Base-by-base conservation (phyloP, 2,329 filamentous ascomycete genomes). In the Phialocephala sp. region DNA sequence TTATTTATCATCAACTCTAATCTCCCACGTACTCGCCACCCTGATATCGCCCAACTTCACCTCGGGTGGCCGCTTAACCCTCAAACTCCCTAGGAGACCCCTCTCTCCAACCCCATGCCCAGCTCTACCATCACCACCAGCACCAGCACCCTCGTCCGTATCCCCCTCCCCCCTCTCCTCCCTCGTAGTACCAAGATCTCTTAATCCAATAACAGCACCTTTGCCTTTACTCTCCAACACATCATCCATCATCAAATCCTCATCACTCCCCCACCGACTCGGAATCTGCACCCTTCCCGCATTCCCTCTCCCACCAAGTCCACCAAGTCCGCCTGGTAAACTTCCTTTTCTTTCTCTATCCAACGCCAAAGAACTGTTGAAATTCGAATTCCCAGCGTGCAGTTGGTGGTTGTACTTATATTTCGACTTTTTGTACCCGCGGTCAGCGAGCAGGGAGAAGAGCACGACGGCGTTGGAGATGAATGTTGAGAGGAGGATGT, bases 401-500 rank as follows among this genome's bases (percentile, higher is more conserved):
- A 56, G 50, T 84, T 83, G 45, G 50, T 45, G 50, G 12, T 39
- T 45, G 47, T 32, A 39, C 50, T 69, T 89, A 79, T 91, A 97
- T 76, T 93, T 96, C 60, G 85, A 84, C 79, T 95, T 97, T 82
- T 98, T 98, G 60, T 93, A 82, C 32, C 94, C 95, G 60, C 92
- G 87, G 75, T 97, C 94, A 15, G 94, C 87, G 36, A 97, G 88
- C 72, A 98, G 97, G 0, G 93, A 97, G 15, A 93, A 93, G 11
- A 98, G 86, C 0, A 97, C 92, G 22, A 97, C 84, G 8, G 91
- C 89, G 75, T 98, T 99, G n/a, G 94, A 91, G 0, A 94, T 90
- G 1, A 89, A 87, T 0, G 94, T 92, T 12, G 93, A 92, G 59
- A 94, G 92, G 1, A 98, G 84, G 6, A 97, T 90, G 76, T 98